phyloP scores from a whole-genome alignment of 345 rosid genomes.

The Adansonia digitata region DNA sequence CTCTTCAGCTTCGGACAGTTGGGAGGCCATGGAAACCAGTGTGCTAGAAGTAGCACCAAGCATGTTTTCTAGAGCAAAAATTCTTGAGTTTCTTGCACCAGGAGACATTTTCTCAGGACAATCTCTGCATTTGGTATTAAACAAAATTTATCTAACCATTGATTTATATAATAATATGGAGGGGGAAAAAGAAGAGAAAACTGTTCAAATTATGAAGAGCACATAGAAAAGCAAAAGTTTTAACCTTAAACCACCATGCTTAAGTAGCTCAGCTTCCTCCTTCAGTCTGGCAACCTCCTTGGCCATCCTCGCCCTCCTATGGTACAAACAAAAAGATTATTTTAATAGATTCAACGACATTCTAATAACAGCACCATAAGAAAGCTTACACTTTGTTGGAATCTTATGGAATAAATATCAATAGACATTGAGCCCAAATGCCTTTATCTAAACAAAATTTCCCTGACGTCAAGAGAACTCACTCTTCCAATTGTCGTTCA shows the following conservation, averaged over 20 bases:
- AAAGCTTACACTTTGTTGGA: neutral
- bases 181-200: neutral
- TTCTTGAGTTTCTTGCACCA: slow-evolving; percentile 92
- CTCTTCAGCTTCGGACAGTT: slow-evolving; percentile 96
- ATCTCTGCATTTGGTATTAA: slow-evolving; percentile 43
- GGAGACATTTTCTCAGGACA: slow-evolving; percentile 69
- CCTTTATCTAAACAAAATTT: neutral
- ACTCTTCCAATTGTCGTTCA: slow-evolving; percentile 94
- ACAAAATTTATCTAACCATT: neutral
- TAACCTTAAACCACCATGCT: slow-evolving; percentile 59
- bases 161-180: neutral
- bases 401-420: neutral
- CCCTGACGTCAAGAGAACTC: slow-evolving; percentile 26
- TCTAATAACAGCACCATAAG: neutral
- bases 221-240: neutral
- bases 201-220: neutral
- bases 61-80: slow-evolving; percentile 95
- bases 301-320: slow-evolving; percentile 89
- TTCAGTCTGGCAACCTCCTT: slow-evolving; percentile 75
- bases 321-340: slow-evolving; percentile 19
- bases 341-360: slow-evolving; percentile 12
- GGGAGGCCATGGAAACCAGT: slow-evolving; percentile 94
- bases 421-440: neutral
- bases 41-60: slow-evolving; percentile 82
- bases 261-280: slow-evolving; percentile 64